These are phyloP conservation scores for Coemansia sp. DNA, from an alignment of 192 early-diverging fungal species.

Conservation along the genomic window DNA sequence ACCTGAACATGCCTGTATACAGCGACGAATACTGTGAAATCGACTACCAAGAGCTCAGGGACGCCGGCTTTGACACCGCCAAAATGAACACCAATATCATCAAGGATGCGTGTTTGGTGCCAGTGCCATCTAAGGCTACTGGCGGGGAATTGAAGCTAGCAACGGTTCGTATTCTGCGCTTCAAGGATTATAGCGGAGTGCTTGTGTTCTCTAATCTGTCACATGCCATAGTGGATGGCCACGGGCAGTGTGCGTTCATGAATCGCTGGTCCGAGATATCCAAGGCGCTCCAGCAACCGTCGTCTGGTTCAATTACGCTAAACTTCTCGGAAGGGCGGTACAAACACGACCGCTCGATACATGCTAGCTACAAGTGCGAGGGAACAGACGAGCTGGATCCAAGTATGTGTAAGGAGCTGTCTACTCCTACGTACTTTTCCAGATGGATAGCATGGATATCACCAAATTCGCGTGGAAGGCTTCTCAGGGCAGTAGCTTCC, in stretches of 20 bases:
- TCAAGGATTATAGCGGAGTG: constrained; percentile 23
- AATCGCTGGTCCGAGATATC: constrained; percentile 15
- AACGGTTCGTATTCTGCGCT: constrained; percentile 12
- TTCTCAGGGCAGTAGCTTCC: background rate
- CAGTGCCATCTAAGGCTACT: background rate
- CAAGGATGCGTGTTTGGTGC: background rate
- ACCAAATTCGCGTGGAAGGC: constrained; percentile 3
- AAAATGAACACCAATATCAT: background rate
- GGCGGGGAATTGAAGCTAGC: constrained; percentile 13
- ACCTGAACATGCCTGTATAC: constrained; percentile 37
- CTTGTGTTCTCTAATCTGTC: constrained; percentile 20
- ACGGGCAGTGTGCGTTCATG: constrained; percentile 20
- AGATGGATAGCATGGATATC: constrained; percentile 18
- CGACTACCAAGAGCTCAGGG: constrained; percentile 6
- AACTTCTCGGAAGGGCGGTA: background rate
- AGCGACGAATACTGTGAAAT: constrained; percentile 7
- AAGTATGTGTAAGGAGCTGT: background rate
- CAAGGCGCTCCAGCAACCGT: background rate
- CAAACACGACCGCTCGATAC: background rate
- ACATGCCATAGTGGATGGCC: constrained; percentile 19
- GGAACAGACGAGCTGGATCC: background rate
- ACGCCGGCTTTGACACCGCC: constrained; percentile 6
- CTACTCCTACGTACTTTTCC: background rate
- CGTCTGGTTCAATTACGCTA: background rate
- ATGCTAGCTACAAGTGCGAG: background rate